Conservation (phyloP, 768 basidiomycete genomes). For the Serendipita sp. region DNA sequence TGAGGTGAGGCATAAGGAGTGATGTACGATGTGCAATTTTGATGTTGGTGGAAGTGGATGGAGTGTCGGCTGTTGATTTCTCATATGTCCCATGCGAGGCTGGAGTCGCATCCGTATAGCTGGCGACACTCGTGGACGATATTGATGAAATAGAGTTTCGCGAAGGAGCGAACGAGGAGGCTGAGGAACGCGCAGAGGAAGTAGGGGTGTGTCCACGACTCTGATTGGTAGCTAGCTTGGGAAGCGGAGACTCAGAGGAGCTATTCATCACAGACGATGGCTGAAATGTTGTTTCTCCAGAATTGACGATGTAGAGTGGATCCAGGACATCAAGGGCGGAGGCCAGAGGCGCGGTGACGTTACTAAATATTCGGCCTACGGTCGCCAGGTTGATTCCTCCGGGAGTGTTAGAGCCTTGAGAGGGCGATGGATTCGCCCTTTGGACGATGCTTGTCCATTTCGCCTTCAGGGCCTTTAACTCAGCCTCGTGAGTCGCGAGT, state of each 20-base stretch:
- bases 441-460: conserved; percentile 69
- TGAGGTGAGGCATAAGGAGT: neutral
- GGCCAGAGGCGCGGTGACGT: neutral
- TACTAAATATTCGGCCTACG: neutral
- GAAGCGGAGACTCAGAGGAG: neutral
- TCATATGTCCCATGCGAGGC: neutral
- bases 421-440: neutral
- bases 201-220: neutral
- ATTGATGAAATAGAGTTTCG: neutral
- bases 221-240: neutral
- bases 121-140: neutral
- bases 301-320: neutral
- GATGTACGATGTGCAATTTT: neutral
- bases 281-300: neutral
- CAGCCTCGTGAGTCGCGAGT: conserved; percentile 53
- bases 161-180: neutral
- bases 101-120: neutral
- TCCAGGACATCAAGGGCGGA: neutral
- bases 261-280: neutral
- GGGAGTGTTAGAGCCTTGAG: conserved; percentile 26
- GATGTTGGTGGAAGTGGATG: neutral
- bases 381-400: conserved; percentile 33
- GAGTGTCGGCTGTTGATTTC: neutral
- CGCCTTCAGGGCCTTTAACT: conserved; percentile 56
- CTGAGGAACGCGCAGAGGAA: neutral